Conservation (phyloP, 176 grass and related monocot species). For the Zea luxurians region DNA sequence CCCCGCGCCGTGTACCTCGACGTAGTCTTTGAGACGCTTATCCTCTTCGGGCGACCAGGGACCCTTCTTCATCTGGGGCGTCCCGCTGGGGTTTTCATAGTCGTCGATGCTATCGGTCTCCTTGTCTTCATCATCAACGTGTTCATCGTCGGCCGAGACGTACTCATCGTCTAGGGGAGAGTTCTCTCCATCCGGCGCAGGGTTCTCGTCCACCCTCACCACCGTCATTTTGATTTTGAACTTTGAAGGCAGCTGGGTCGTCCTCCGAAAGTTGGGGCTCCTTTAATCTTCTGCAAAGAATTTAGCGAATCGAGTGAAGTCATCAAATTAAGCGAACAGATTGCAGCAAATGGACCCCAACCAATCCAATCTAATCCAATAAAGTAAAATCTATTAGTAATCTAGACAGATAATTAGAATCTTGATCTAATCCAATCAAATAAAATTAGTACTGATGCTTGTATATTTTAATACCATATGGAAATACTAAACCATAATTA, state of each 20-base stretch:
- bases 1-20: conserved; percentile 66
- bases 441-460: too few relatives aligned
- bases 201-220: background rate
- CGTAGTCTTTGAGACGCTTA: conserved; percentile 49
- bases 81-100: background rate
- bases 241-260: background rate
- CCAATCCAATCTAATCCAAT: too few relatives aligned
- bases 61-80: conserved; percentile 58
- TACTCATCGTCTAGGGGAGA: too few relatives aligned
- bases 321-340: too few relatives aligned
- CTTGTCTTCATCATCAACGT: background rate
- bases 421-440: too few relatives aligned
- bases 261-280: background rate
- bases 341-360: too few relatives aligned
- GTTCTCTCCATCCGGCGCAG: background rate
- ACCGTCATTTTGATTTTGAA: background rate
- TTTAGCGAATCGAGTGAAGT: background rate
- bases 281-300: background rate
- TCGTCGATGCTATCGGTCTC: background rate
- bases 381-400: too few relatives aligned
- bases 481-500: too few relatives aligned
- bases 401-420: too few relatives aligned
- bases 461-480: background rate
- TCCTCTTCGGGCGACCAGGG: conserved; percentile 50
- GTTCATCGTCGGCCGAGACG: background rate